Percentiles rank a stretch among this genome's conserved stretches.
These are phyloP conservation scores for Sclerotinia trifoliorum DNA, from an alignment of 2,329 filamentous ascomycete genomes.

Conservation along the genomic window DNA sequence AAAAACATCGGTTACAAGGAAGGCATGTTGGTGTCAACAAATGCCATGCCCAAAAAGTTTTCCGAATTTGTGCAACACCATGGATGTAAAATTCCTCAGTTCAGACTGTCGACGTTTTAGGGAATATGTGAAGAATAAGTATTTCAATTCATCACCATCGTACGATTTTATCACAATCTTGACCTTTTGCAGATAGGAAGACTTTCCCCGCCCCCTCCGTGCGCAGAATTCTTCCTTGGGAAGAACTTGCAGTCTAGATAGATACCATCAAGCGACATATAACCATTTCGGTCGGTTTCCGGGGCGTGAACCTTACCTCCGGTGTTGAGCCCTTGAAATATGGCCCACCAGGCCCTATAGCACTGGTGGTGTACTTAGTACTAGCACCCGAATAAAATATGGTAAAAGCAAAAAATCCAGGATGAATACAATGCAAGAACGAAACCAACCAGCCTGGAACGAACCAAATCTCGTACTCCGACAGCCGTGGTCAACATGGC, in stretches of 20 bases:
- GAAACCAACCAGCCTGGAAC: background rate
- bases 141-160: slow-evolving; percentile 10
- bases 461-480: background rate
- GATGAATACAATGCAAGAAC: background rate
- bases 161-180: slow-evolving; percentile 14
- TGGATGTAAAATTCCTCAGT: background rate
- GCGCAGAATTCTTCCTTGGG: background rate
- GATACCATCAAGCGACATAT: background rate
- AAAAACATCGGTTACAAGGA: background rate
- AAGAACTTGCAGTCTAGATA: background rate
- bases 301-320: background rate
- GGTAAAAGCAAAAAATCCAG: background rate
- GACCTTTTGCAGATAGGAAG: slow-evolving; percentile 18
- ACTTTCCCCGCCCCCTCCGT: background rate
- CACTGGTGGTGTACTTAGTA: background rate
- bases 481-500: background rate
- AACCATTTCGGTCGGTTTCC: background rate
- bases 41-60: background rate
- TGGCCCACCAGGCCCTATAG: background rate
- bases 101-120: background rate
- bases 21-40: background rate
- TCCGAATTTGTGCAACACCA: background rate
- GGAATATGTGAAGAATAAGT: background rate
- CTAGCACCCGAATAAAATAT: background rate
- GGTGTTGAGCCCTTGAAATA: background rate